Evolutionary conservation across 176 grass and related monocot genomes (phyloP).

Genomic region (Oryza meridionalis): DNA sequence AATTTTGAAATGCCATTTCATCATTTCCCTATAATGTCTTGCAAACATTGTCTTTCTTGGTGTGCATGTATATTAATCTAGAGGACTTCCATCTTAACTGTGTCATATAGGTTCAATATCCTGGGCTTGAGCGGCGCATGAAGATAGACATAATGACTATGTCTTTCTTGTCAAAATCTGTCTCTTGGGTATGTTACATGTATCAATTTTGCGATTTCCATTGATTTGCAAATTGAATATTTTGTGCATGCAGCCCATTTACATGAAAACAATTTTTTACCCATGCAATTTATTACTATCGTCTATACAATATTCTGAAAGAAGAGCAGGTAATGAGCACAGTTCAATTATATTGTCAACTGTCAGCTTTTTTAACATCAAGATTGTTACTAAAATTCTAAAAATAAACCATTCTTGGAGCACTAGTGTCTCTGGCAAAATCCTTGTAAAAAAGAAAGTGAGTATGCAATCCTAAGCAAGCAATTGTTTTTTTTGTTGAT

Average conservation of each 20-base stretch:
- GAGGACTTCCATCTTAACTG: constrained; percentile 25
- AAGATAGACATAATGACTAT: constrained; percentile 96
- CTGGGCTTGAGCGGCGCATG: constrained; percentile 89
- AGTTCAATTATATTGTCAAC: constrained; percentile 3
- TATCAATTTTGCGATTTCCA: not conserved
- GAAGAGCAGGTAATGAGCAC: not conserved
- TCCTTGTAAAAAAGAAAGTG: not conserved
- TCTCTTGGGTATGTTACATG: constrained; percentile 74
- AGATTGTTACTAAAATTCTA: constrained; percentile 27
- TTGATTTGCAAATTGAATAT: constrained; percentile 23
- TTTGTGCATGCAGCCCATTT: not conserved
- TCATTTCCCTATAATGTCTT: not conserved
- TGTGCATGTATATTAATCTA: constrained; percentile 32
- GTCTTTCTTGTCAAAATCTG: constrained; percentile 78
- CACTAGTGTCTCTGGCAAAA: not conserved
- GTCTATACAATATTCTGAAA: not conserved
- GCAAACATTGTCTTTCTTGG: constrained; percentile 13
- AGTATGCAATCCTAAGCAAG: constrained; percentile 11
- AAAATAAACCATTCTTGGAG: constrained; percentile 1
- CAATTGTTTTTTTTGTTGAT: constrained; percentile 19
- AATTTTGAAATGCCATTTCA: not conserved
- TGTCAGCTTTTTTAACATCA: not conserved
- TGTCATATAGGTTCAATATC: constrained; percentile 82
- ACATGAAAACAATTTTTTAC: not conserved
- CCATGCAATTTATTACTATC: constrained; percentile 7